These are phyloP conservation scores for Linum tenue DNA, from an alignment of 345 rosid genomes.

Conservation along the genomic window DNA sequence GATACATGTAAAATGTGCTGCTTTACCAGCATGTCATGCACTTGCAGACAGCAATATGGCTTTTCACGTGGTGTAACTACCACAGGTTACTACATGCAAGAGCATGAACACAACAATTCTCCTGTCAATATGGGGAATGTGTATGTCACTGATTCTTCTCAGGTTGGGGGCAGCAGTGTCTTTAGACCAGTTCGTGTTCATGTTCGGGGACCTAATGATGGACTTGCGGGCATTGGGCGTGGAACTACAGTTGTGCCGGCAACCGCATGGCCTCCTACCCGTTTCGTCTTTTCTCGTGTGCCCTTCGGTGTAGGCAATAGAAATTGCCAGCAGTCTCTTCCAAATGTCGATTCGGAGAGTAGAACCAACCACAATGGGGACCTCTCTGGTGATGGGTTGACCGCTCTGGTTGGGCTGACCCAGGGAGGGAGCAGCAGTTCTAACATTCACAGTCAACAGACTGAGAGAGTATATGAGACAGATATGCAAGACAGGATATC, in stretches of 20 bases:
- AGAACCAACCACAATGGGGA: conserved; percentile 71
- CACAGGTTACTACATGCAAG: conserved; percentile 61
- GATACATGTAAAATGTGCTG: conserved; percentile 83
- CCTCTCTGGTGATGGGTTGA: conserved; percentile 76
- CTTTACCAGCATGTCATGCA: conserved; percentile 55
- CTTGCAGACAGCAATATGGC: conserved; percentile 75
- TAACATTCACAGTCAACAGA: conserved; percentile 46
- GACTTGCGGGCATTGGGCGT: conserved; percentile 95
- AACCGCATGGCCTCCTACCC: conserved; percentile 80
- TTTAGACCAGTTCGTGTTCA: conserved; percentile 83
- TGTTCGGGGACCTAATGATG: conserved; percentile 85
- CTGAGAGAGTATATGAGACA: conserved; percentile 42
- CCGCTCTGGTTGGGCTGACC: conserved; percentile 77
- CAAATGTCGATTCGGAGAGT: conserved; percentile 75
- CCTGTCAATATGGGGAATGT: conserved; percentile 49
- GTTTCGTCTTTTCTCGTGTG: conserved; percentile 84
- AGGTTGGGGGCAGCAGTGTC: conserved; percentile 59
- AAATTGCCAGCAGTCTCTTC: conserved; percentile 66
- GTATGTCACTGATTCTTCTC: conserved; percentile 61
- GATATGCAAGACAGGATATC: conserved; percentile 38
- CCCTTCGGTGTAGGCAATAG: conserved; percentile 69
- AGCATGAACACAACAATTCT: conserved; percentile 51
- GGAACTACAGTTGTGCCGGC: conserved; percentile 74
- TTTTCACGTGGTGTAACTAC: conserved; percentile 46
- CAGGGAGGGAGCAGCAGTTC: conserved; percentile 51